phyloP scores from a whole-genome alignment of 331 rosid genomes.

The Rhamnella rubrinervis region DNA sequence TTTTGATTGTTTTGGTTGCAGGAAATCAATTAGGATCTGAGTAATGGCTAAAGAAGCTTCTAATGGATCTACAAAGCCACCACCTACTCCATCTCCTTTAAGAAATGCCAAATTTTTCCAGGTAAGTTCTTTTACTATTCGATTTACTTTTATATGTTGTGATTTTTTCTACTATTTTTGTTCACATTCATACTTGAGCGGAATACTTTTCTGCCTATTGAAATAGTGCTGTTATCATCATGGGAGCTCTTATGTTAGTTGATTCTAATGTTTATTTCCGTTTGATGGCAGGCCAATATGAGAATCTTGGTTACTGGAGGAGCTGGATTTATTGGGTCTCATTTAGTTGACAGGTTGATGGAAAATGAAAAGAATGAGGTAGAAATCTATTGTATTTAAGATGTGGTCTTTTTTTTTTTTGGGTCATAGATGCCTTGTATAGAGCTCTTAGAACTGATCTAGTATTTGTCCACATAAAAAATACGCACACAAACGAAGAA shows the following conservation, averaged over 20 bases:
- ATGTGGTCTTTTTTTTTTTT: too few species aligned
- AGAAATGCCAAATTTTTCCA: conserved; percentile 62
- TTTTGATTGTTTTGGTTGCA: conserved; percentile 25
- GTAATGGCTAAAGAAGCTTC: conserved; percentile 48
- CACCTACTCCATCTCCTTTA: conserved; percentile 58
- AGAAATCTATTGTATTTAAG: too few species aligned
- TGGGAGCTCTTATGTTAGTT: background rate
- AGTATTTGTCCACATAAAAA: too few species aligned
- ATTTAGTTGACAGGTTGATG: conserved; percentile 54
- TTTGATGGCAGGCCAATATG: conserved; percentile 46
- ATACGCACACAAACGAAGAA: too few species aligned
- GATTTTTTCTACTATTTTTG: background rate
- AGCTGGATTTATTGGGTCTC: conserved; percentile 58
- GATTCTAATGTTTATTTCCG: background rate
- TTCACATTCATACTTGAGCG: too few species aligned
- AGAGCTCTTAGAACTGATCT: background rate
- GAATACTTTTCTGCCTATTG: too few species aligned
- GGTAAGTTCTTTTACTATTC: conserved; percentile 25
- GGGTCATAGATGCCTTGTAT: too few species aligned
- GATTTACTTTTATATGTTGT: background rate
- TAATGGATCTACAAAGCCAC: conserved; percentile 55
- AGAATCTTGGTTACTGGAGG: conserved; percentile 55
- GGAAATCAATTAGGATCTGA: conserved; percentile 26
- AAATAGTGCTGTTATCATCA: background rate
- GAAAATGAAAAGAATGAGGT: conserved; percentile 59